phyloP scores from a whole-genome alignment of 768 basidiomycete species.

The Termitomyces eurrhizus region DNA sequence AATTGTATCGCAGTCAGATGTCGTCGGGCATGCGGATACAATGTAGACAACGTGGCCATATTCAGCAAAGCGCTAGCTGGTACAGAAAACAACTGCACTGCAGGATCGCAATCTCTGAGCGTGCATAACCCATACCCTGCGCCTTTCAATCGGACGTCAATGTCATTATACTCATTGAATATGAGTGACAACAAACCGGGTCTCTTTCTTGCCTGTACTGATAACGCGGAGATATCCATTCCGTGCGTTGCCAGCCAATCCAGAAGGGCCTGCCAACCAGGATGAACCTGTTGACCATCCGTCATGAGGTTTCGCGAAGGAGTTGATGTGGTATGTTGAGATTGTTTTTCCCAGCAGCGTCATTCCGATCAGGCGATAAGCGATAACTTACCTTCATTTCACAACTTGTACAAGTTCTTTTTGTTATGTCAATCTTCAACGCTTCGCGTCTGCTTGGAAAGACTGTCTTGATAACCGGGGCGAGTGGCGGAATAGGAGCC shows the following conservation, averaged over 20 bases:
- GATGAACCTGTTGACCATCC: conserved; percentile 17
- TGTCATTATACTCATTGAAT: not conserved
- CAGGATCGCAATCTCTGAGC: conserved; percentile 36
- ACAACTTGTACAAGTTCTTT: not conserved
- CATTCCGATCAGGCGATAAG: conserved; percentile 5
- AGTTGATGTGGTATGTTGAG: not conserved
- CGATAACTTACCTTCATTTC: not conserved
- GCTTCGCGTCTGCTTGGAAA: conserved; percentile 77
- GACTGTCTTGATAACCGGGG: conserved; percentile 86
- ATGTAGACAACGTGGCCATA: conserved; percentile 54
- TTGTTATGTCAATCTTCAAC: conserved; percentile 75
- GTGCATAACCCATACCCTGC: conserved; percentile 73
- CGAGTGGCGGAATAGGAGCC: conserved; percentile 87
- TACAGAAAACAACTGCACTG: conserved; percentile 59
- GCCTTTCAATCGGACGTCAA: conserved; percentile 29
- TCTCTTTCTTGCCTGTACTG: conserved; percentile 48
- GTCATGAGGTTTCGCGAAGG: not conserved
- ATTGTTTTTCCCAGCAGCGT: not conserved
- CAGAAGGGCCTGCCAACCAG: conserved; percentile 46
- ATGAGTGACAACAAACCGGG: conserved; percentile 38
- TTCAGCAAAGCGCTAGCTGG: conserved; percentile 75
- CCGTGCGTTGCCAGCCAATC: conserved; percentile 50
- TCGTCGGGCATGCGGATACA: conserved; percentile 44
- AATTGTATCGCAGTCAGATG: conserved; percentile 65
- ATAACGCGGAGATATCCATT: conserved; percentile 40